A percentile compares a stretch with the other conserved stretches of the same genome.
These are phyloP conservation scores for Nepenthes mirabilis DNA, from an alignment of 148 eudicot genomes.

Conservation along the genomic window DNA sequence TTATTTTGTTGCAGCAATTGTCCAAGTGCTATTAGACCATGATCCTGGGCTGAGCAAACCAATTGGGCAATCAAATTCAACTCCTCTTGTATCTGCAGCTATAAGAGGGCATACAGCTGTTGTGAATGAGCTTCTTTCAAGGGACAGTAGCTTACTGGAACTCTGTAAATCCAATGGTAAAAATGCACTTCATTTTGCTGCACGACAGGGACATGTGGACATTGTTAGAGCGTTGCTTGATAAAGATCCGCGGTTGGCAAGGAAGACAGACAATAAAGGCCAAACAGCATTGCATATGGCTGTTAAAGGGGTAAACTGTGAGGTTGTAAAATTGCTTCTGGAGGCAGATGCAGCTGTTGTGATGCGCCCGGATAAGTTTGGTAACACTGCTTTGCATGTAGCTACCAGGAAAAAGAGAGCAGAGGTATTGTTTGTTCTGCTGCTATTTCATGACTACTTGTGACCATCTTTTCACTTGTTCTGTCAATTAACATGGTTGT, in stretches of 20 bases:
- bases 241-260: slow-evolving; percentile 55
- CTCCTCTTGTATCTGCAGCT: slow-evolving; percentile 78
- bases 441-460: not conserved
- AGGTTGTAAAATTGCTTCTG: slow-evolving; percentile 69
- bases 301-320: slow-evolving; percentile 68
- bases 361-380: slow-evolving; percentile 75
- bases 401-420: slow-evolving; percentile 81
- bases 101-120: slow-evolving; percentile 64
- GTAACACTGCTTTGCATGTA: slow-evolving; percentile 76
- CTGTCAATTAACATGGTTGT: not conserved
- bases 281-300: slow-evolving; percentile 92
- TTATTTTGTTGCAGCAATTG: slow-evolving; percentile 42
- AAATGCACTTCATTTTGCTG: slow-evolving; percentile 78
- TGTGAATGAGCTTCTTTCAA: slow-evolving; percentile 56
- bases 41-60: slow-evolving; percentile 56
- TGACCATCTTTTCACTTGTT: not conserved
- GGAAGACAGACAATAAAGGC: slow-evolving; percentile 73
- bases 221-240: slow-evolving; percentile 64
- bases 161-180: slow-evolving; percentile 68
- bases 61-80: slow-evolving; percentile 54
- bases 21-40: slow-evolving; percentile 59
- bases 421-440: slow-evolving; percentile 28
- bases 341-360: slow-evolving; percentile 74
- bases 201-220: slow-evolving; percentile 68
- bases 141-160: slow-evolving; percentile 59